Evolutionary conservation across 139 green algal genomes (phyloP), one percentile per base, ranked within the genome.

Genomic region (Ettlia oleoabundans): DNA sequence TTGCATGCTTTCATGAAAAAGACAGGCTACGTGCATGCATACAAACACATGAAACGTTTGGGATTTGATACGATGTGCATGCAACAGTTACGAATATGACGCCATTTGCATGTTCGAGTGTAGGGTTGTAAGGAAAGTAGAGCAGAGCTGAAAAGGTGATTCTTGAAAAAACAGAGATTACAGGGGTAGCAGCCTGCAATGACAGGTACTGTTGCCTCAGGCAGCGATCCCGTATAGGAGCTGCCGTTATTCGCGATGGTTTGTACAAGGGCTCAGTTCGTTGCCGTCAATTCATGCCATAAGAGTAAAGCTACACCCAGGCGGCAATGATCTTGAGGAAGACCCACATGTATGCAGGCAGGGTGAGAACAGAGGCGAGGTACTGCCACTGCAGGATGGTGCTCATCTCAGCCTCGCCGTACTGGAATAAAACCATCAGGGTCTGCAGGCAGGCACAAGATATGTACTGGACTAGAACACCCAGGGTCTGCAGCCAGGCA

Each of bases 311-410:
- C 55, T 32, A 5, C 55, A 65, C 55, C 55, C 55, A 65, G 18
- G 21, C 55, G 9, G 21, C 55, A 32, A 88, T 88, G 32, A 88
- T 83, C 47, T 30, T 32, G 47, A 95, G 65, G 72, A 89, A 95
- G 38, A 88, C 21, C 43, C 62, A 80, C 9, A 92, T 80, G 73
- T 86, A 90, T 8, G 79, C 53, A 1, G 91, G 91, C 0, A 95
- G 74, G 13, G 84, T 89, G 47, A 93, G 30, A 19, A 95, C 73
- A 8, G 74, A 65, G 0, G 53, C 66, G 1, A 95, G 53, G 81
- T 95, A 95, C 66, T 91, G 80, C 81, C 78, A 94, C 67, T 95
- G 95, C 42, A 95, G 85, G 0, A 95, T 74, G 35, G 75, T 66
- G 13, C 74, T 86, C 82, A 95, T 86, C 74, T 94, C 92, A 13